phyloP scores from a whole-genome alignment of 2,329 filamentous ascomycete genomes.

The Exophiala phaeomuriformis region DNA sequence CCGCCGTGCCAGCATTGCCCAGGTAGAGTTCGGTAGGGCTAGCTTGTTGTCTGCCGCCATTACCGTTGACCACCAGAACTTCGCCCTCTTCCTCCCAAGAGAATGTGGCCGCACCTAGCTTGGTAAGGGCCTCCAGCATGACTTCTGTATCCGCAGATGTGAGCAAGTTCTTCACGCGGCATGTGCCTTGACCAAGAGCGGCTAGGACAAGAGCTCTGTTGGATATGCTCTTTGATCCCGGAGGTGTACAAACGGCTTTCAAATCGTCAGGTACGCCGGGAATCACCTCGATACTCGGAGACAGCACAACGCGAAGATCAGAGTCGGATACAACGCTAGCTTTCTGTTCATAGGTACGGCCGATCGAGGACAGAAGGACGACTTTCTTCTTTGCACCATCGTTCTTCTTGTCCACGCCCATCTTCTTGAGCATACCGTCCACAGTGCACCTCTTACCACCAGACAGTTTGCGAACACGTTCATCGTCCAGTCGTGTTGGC shows the following conservation, averaged over 20 bases:
- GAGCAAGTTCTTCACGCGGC: constrained; percentile 81
- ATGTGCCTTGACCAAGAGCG: constrained; percentile 76
- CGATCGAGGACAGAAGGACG: constrained; percentile 83
- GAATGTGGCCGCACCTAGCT: constrained; percentile 79
- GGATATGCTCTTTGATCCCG: constrained; percentile 95
- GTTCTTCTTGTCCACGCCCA: constrained; percentile 99
- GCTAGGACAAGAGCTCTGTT: constrained; percentile 92
- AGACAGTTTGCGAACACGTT: constrained; percentile 70
- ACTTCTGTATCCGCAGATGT: constrained; percentile 96
- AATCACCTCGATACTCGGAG: constrained; percentile 65
- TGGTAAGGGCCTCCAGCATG: constrained; percentile 87
- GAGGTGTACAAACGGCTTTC: constrained; percentile 71
- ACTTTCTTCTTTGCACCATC: constrained; percentile 93
- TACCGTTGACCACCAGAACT: constrained; percentile 79
- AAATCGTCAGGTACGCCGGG: constrained; percentile 62
- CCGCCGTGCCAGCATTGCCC: constrained; percentile 93
- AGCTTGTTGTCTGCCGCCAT: constrained; percentile 75
- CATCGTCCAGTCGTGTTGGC: constrained; percentile 77
- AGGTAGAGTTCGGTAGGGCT: constrained; percentile 75
- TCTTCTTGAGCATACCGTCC: constrained; percentile 77
- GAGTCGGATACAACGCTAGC: constrained; percentile 84
- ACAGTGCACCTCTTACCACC: constrained; percentile 83
- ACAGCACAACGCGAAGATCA: constrained; percentile 74
- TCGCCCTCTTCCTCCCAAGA: constrained; percentile 94
- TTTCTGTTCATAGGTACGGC: constrained; percentile 75